Evolutionary conservation across 768 basidiomycete genomes (phyloP).

Genomic region (Leucocoprinus leucothites): DNA sequence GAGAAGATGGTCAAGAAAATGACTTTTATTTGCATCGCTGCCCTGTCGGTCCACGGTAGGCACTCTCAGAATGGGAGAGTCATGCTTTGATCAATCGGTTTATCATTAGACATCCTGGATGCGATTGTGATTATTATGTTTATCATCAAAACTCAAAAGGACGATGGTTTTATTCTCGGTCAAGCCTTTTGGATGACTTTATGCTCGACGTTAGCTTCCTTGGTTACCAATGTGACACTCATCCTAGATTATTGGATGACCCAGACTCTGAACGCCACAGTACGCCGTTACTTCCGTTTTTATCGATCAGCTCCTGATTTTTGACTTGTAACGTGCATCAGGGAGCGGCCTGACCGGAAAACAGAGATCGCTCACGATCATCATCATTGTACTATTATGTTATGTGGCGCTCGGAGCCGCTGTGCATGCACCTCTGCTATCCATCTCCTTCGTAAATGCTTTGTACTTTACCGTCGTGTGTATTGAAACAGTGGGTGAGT

Average conservation of each 20-base stretch:
- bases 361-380: slow-evolving; percentile 76
- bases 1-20: slow-evolving; percentile 61
- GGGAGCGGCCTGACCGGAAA: slow-evolving; percentile 79
- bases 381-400: slow-evolving; percentile 68
- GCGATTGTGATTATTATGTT: slow-evolving; percentile 56
- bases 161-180: slow-evolving; percentile 69
- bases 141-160: slow-evolving; percentile 54
- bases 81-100: not conserved
- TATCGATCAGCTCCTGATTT: not conserved
- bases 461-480: slow-evolving; percentile 77
- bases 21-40: slow-evolving; percentile 62
- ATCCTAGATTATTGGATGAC: slow-evolving; percentile 57
- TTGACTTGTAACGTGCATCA: no score
- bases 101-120: slow-evolving; percentile 80
- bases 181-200: slow-evolving; percentile 76
- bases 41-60: slow-evolving; percentile 68
- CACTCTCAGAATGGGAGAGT: not conserved
- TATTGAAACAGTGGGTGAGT: slow-evolving; percentile 62
- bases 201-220: slow-evolving; percentile 67
- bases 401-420: slow-evolving; percentile 76
- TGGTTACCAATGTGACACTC: slow-evolving; percentile 65
- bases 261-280: slow-evolving; percentile 50
- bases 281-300: not conserved
- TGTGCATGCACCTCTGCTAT: slow-evolving; percentile 47
- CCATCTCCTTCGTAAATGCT: slow-evolving; percentile 64